Conservation (phyloP, 1,284 basidiomycete genomes). For the Serendipita sp. region DNA sequence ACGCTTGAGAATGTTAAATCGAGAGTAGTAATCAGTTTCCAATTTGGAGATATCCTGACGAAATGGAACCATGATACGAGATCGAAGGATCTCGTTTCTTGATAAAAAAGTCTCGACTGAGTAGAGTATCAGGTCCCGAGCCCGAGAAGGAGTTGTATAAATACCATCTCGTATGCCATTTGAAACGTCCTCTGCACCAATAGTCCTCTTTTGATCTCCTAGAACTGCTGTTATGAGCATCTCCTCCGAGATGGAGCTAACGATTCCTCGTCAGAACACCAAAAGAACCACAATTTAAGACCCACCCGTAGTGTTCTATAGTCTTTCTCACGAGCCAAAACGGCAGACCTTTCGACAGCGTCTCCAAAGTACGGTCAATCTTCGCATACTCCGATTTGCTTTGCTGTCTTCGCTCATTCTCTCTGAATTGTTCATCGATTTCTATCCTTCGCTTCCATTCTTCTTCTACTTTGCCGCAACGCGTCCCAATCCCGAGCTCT, state of each 20-base stretch:
- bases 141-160: neutral
- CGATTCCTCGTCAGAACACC: neutral
- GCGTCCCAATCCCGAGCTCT: slow-evolving; percentile 19
- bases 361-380: neutral
- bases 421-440: neutral
- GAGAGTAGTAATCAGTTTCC: neutral
- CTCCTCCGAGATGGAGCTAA: neutral
- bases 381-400: neutral
- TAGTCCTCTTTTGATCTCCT: neutral
- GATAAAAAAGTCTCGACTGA: neutral
- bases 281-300: neutral
- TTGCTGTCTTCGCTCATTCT: neutral
- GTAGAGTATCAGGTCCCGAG: neutral
- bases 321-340: neutral
- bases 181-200: neutral
- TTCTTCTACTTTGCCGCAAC: slow-evolving; percentile 17
- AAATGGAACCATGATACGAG: neutral
- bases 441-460: slow-evolving; percentile 19
- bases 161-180: neutral
- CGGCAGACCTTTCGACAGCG: neutral
- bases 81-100: neutral
- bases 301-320: neutral
- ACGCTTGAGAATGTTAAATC: neutral
- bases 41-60: neutral
- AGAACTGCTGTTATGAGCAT: neutral